Base-by-base conservation (phyloP, 495 filamentous ascomycete species). In the Thermothielavioides terrestris region DNA sequence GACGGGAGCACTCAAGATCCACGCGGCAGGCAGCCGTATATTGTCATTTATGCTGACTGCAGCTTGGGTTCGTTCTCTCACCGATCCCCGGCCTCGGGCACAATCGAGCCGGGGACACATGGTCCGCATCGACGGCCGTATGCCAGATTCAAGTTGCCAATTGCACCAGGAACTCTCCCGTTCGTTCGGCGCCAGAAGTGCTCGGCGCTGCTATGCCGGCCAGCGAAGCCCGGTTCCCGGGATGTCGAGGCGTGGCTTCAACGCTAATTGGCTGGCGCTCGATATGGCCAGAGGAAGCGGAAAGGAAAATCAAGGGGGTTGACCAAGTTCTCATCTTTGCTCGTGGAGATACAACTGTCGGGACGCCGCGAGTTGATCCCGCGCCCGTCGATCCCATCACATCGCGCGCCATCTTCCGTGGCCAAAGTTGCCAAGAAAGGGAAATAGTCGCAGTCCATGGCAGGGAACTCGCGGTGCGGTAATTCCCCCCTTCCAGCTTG, bases 11-110 rank as follows among this genome's bases (percentile, higher is more conserved):
- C 1, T 3, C 34, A 27, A 38, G 47, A 27, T 34, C 18, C 20
- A 43, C 39, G 37, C 21, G 48, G 39, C n/a, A 25, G 39, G 37
- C 32, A 26, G n/a, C n/a, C n/a, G n/a, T 34, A 22, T 18, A 21
- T 1, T 22, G 21, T 14, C 27, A 43, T 50, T 50, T 50, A 50
- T 37, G 21, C 48, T 50, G 8, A 43, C 43, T 50, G 31, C 36
- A 31, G 12, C 23, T 26, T 15, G 21, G 30, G 45, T 37, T 5
- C 12, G 39, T 21, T 25, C 35, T 48, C 10, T 1, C 25, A 14
- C 25, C 32, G 8, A 40, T 39, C n/a, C n/a, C 45, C 28, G 15
- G 32, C 22, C 31, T 31, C 23, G 42, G 15, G 12, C 31, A 10
- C 4, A 34, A 6, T 17, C 18, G 30, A 32, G 3, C 12, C 42